phyloP scores from a whole-genome alignment of 225 moss, liverwort and hornwort species.

The Sphagnum contortum region DNA sequence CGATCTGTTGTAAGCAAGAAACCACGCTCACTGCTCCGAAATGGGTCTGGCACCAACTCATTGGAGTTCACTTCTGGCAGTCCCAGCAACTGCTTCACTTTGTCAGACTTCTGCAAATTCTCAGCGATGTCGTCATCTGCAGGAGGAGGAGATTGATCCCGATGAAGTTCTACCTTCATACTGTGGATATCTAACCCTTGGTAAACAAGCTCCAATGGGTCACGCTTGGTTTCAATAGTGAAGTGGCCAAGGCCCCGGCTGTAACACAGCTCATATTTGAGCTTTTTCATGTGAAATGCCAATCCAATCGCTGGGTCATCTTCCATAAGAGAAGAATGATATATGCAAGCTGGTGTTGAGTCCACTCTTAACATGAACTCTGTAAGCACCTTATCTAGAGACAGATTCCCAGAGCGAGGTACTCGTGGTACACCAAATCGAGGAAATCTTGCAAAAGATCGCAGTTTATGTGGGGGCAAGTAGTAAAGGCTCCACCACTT shows the following conservation, averaged over 20 bases:
- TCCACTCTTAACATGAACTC: conserved; percentile 92
- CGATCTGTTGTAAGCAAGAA: conserved; percentile 85
- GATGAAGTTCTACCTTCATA: conserved; percentile 63
- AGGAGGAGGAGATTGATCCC: conserved; percentile 24
- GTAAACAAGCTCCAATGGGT: conserved; percentile 79
- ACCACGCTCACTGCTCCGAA: conserved; percentile 48
- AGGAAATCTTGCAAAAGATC: conserved; percentile 80
- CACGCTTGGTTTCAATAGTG: conserved; percentile 70
- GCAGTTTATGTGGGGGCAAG: conserved; percentile 82
- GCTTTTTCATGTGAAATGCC: conserved; percentile 82
- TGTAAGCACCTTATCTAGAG: conserved; percentile 90
- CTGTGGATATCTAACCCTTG: conserved; percentile 89
- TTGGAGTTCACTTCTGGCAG: conserved; percentile 59
- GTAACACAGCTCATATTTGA: conserved; percentile 92
- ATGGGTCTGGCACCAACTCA: conserved; percentile 37
- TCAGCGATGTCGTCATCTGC: conserved; percentile 39
- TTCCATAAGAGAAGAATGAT: conserved; percentile 81
- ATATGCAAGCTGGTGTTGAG: conserved; percentile 81
- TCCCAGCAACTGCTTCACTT: conserved; percentile 84
- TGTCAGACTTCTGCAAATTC: conserved; percentile 76
- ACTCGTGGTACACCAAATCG: conserved; percentile 64
- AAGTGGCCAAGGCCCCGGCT: conserved; percentile 84
- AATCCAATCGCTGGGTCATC: conserved; percentile 89
- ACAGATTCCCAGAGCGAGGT: conserved; percentile 92
- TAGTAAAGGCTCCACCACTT: conserved; percentile 85